These are phyloP conservation scores for Basidioascus undulatus DNA, from an alignment of 768 basidiomycete genomes.

Conservation along the genomic window DNA sequence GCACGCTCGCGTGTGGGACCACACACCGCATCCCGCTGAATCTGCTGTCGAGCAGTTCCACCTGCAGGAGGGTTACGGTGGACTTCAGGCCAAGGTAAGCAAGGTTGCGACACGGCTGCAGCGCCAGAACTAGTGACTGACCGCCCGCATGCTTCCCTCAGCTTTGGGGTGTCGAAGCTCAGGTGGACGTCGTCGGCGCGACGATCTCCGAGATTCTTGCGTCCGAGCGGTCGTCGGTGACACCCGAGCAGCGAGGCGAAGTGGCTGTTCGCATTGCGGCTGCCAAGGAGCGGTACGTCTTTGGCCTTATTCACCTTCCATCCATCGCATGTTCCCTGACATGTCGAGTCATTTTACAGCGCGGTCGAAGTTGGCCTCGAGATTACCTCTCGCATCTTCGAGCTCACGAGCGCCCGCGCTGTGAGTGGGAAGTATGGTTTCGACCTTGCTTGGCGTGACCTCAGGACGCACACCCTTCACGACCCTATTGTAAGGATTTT, in stretches of 20 bases:
- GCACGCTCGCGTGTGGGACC: constrained; percentile 1
- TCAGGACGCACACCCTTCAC: constrained; percentile 3
- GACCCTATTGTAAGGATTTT: constrained; percentile 3
- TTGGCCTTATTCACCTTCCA: no score
- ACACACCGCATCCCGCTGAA: background rate
- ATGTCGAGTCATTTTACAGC: no score
- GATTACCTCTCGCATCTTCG: constrained; percentile 1
- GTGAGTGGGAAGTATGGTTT: constrained; percentile 1
- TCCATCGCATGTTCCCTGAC: no score
- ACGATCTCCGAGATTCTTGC: background rate
- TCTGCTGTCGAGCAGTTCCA: constrained; percentile 1
- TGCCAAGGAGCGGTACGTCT: no score
- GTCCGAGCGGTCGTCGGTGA: background rate
- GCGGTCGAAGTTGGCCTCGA: constrained; percentile 1
- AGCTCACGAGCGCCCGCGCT: background rate
- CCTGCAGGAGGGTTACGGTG: constrained; percentile 3
- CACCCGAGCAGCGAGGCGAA: background rate
- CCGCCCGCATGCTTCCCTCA: no score
- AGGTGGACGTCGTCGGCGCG: background rate
- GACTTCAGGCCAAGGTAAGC: background rate
- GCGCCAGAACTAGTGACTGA: no score
- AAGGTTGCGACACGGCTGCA: no score
- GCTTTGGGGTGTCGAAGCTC: constrained; percentile 2
- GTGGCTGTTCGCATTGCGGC: background rate
- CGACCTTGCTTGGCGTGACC: background rate